A percentile compares a stretch with the other conserved stretches of the same genome.
Evolutionary conservation across 305 asterid genomes (phyloP).

Genomic region (Fraxinus platypoda): DNA sequence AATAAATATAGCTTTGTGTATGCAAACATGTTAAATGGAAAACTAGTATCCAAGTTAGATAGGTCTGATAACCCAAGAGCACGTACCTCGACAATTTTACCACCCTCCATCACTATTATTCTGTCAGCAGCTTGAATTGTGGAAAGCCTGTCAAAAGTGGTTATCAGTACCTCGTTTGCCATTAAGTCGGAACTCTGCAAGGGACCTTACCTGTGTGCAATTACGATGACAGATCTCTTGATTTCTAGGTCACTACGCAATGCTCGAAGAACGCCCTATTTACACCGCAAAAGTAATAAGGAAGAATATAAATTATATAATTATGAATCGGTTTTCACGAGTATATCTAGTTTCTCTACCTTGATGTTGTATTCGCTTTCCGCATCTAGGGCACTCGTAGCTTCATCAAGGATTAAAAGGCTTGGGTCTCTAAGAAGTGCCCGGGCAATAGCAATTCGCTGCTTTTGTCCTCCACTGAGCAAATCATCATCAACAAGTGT

Average conservation of each 20-base stretch:
- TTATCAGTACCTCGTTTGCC: conserved; percentile 14
- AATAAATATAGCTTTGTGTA: not conserved
- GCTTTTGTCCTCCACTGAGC: conserved; percentile 99
- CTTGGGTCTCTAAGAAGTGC: conserved; percentile 90
- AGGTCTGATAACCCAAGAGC: not conserved
- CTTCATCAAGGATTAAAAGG: conserved; percentile 91
- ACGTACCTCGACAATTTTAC: conserved; percentile 81
- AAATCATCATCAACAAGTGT: conserved; percentile 91
- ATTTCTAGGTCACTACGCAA: conserved; percentile 50
- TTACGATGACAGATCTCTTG: conserved; percentile 72
- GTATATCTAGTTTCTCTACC: conserved; percentile 35
- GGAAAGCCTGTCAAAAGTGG: conserved; percentile 64
- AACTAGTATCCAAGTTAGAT: not conserved
- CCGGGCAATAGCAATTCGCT: conserved; percentile 91
- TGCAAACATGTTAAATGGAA: not conserved
- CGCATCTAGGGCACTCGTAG: conserved; percentile 96
- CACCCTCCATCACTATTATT: conserved; percentile 85
- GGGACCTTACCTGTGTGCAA: conserved; percentile 71
- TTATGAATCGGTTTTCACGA: not conserved
- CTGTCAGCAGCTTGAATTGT: conserved; percentile 89
- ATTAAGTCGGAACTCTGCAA: not conserved
- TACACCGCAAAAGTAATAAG: conserved; percentile 20
- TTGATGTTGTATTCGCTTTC: conserved; percentile 92
- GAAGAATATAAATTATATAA: not conserved
- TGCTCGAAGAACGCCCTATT: conserved; percentile 71